Evolutionary conservation across 73 alveolate genomes (phyloP).

Genomic region (Chromera velia): DNA sequence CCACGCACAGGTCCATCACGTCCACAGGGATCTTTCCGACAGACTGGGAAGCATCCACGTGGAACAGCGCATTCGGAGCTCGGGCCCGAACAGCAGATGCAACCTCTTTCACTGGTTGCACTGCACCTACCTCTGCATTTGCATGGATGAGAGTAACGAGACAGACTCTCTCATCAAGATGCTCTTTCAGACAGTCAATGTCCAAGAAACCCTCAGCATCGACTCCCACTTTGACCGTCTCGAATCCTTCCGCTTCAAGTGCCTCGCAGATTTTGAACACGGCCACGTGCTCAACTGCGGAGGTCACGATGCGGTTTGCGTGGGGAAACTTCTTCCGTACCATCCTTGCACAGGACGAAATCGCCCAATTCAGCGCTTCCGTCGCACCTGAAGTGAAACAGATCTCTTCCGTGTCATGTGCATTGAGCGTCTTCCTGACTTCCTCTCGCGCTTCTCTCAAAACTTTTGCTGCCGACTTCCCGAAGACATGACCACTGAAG

Average conservation of each 20-base stretch:
- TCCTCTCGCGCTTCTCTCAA: neutral
- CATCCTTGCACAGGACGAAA: too few species aligned
- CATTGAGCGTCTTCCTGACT: neutral
- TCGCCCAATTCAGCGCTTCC: neutral
- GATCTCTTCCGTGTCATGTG: neutral
- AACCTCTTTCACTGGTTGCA: neutral
- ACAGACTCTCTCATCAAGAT: neutral
- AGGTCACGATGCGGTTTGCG: neutral
- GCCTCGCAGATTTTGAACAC: neutral
- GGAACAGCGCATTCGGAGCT: conserved; percentile 49
- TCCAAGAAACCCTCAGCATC: neutral
- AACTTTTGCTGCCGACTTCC: neutral
- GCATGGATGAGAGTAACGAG: neutral
- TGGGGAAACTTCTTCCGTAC: too few species aligned
- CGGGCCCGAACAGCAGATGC: neutral
- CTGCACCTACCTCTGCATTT: neutral
- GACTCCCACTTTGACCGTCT: neutral
- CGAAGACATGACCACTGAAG: neutral
- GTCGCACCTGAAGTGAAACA: neutral
- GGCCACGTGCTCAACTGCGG: neutral
- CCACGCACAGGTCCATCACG: conserved; percentile 44
- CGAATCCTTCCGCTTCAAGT: neutral
- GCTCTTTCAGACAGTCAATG: neutral
- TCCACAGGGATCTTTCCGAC: conserved; percentile 49
- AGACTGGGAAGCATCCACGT: conserved; percentile 56